Conservation (phyloP, 2,329 filamentous ascomycete genomes). For the Aureobasidium sp. region DNA sequence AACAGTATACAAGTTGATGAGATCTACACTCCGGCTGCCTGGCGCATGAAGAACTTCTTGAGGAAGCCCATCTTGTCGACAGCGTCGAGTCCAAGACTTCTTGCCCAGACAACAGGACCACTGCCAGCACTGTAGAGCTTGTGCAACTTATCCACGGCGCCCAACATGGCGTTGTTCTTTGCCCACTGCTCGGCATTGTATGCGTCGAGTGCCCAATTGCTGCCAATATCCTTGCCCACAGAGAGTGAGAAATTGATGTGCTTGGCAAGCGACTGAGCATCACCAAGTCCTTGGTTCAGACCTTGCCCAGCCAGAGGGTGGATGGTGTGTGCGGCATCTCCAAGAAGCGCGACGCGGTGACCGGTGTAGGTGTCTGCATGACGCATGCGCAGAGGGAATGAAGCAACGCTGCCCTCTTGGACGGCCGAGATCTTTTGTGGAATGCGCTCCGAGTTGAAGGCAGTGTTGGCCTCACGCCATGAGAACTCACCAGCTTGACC, state of each 20-base stretch:
- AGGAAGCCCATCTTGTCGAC: slow-evolving; percentile 67
- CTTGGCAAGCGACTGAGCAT: slow-evolving; percentile 69
- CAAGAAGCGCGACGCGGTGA: slow-evolving; percentile 83
- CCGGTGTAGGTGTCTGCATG: slow-evolving; percentile 92
- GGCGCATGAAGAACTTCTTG: slow-evolving; percentile 80
- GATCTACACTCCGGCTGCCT: slow-evolving; percentile 36
- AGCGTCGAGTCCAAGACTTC: slow-evolving; percentile 66
- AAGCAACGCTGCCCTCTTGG: slow-evolving; percentile 72
- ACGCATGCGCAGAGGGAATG: slow-evolving; percentile 82
- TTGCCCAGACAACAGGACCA: slow-evolving; percentile 69
- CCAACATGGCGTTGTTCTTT: slow-evolving; percentile 68
- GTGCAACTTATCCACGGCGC: slow-evolving; percentile 80
- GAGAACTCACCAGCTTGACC: slow-evolving; percentile 60
- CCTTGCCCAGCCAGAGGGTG: slow-evolving; percentile 94
- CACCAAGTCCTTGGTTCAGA: slow-evolving; percentile 84
- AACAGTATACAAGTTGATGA: not conserved
- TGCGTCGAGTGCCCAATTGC: slow-evolving; percentile 64
- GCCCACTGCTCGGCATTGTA: slow-evolving; percentile 78
- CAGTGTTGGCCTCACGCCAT: slow-evolving; percentile 75
- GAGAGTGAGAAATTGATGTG: slow-evolving; percentile 67
- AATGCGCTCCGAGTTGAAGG: slow-evolving; percentile 29
- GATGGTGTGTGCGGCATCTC: slow-evolving; percentile 90
- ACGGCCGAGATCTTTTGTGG: slow-evolving; percentile 62
- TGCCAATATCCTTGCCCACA: slow-evolving; percentile 83
- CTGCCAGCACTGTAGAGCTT: slow-evolving; percentile 78